phyloP scores from a whole-genome alignment of 257 asterid genomes.

The Nicotiana paniculata region DNA sequence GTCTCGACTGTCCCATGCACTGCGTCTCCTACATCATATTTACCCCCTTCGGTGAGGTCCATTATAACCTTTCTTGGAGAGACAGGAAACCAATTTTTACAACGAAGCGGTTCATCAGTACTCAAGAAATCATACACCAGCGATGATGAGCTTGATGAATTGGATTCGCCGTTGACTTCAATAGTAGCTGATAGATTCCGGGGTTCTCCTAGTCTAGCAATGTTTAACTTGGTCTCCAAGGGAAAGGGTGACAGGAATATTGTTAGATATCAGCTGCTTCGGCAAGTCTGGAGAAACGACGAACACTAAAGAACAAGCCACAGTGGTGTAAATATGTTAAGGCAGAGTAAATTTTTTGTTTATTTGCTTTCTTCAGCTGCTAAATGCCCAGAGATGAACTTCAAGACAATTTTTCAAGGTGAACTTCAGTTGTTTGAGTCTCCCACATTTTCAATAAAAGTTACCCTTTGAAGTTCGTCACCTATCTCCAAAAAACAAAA shows the following conservation, averaged over 20 bases:
- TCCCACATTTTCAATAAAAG: not conserved
- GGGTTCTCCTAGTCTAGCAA: constrained; percentile 38
- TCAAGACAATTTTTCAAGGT: not conserved
- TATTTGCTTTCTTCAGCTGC: not conserved
- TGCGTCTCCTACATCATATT: constrained; percentile 42
- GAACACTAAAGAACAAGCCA: constrained; percentile 16
- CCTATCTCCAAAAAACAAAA: too few relatives aligned
- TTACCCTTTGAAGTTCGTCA: not conserved
- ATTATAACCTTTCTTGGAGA: constrained; percentile 44
- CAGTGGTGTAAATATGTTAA: constrained; percentile 4
- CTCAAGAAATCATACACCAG: constrained; percentile 60
- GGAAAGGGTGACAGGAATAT: constrained; percentile 48
- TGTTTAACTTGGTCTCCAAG: constrained; percentile 41
- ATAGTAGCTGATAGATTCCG: constrained; percentile 50
- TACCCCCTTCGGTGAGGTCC: constrained; percentile 63
- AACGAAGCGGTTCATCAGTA: constrained; percentile 41
- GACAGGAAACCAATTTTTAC: constrained; percentile 43
- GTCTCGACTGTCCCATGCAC: constrained; percentile 49
- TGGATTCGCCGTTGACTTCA: constrained; percentile 60
- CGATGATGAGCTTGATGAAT: constrained; percentile 79
- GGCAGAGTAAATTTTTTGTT: not conserved
- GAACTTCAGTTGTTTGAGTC: not conserved
- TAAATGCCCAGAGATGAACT: not conserved
- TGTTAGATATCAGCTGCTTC: constrained; percentile 59
- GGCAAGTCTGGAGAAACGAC: constrained; percentile 49